A percentile compares a stretch with the other conserved stretches of the same genome.
Evolutionary conservation across 441 rosid species (phyloP).

Genomic region (Viola pubescens): DNA sequence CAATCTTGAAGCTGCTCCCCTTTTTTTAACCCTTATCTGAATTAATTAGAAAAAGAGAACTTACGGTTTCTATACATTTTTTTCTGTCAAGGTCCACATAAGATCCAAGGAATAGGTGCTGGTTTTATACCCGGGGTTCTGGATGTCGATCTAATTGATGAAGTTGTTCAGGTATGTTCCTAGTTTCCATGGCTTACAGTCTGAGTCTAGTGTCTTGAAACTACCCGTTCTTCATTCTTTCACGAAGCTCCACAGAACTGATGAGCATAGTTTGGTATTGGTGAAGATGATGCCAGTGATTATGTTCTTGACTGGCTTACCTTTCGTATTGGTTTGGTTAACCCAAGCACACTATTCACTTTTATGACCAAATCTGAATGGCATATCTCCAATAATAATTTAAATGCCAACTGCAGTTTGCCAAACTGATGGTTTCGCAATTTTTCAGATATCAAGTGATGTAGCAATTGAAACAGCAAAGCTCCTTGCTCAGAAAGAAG

Average conservation of each 20-base stretch:
- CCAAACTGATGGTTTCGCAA: background rate
- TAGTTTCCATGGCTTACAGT: no score
- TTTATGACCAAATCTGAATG: no score
- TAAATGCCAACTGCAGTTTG: background rate
- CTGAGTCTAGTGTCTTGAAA: no score
- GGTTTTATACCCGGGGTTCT: conserved; percentile 75
- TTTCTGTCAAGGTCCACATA: conserved; percentile 60
- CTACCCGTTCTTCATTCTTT: background rate
- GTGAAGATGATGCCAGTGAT: no score
- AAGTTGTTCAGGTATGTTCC: conserved; percentile 62
- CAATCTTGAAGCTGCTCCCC: background rate
- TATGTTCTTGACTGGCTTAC: no score
- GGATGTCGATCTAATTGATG: conserved; percentile 57
- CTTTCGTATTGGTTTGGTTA: no score
- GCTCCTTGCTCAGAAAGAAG: conserved; percentile 71
- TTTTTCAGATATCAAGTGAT: conserved; percentile 51
- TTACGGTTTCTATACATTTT: background rate
- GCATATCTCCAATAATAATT: background rate
- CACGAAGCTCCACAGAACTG: background rate
- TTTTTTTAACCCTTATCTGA: background rate
- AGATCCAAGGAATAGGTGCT: conserved; percentile 93
- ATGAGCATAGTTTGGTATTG: background rate
- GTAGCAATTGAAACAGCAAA: conserved; percentile 80
- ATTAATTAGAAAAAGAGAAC: background rate
- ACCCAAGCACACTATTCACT: no score